Evolutionary conservation across 208 protist species (phyloP).

Genomic region (Vickermania ingenoplastis): DNA sequence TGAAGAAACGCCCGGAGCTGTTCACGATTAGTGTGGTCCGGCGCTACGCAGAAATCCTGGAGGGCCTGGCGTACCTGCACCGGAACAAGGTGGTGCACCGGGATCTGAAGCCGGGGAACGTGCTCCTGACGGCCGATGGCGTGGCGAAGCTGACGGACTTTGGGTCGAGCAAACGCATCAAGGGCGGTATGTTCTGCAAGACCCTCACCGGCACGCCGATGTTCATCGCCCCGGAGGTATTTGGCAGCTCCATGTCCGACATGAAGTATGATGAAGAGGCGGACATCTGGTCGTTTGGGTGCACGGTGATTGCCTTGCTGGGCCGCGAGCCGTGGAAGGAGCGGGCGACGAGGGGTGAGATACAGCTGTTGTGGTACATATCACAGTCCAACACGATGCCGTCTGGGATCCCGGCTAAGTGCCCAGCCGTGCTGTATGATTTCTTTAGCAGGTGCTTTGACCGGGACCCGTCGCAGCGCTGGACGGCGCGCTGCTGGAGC

Average conservation of each 20-base stretch:
- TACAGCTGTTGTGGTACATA: constrained; percentile 77
- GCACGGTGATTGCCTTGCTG: constrained; percentile 29
- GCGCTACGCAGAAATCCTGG: constrained; percentile 64
- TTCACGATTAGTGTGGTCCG: constrained; percentile 26
- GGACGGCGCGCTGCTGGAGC: constrained; percentile 66
- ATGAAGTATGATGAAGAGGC: constrained; percentile 9
- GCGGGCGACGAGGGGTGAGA: constrained; percentile 34
- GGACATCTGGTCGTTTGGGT: constrained; percentile 13
- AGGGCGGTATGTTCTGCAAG: background rate
- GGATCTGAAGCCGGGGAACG: constrained; percentile 87
- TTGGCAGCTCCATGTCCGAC: background rate
- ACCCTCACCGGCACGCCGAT: constrained; percentile 84
- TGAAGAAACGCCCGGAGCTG: background rate
- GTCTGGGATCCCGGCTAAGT: constrained; percentile 52
- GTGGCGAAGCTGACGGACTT: constrained; percentile 86
- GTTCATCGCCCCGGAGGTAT: constrained; percentile 90
- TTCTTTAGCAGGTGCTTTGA: constrained; percentile 76
- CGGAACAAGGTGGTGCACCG: constrained; percentile 65
- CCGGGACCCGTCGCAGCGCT: constrained; percentile 35
- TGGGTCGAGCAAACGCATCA: constrained; percentile 58
- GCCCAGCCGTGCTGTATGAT: constrained; percentile 30
- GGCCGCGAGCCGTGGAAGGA: constrained; percentile 18
- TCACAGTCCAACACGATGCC: constrained; percentile 57
- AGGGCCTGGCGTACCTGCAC: constrained; percentile 79
- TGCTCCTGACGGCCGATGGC: constrained; percentile 80